These are phyloP conservation scores for Zasmidium cellare DNA, from an alignment of 2,329 filamentous ascomycete species.

Conservation along the genomic window DNA sequence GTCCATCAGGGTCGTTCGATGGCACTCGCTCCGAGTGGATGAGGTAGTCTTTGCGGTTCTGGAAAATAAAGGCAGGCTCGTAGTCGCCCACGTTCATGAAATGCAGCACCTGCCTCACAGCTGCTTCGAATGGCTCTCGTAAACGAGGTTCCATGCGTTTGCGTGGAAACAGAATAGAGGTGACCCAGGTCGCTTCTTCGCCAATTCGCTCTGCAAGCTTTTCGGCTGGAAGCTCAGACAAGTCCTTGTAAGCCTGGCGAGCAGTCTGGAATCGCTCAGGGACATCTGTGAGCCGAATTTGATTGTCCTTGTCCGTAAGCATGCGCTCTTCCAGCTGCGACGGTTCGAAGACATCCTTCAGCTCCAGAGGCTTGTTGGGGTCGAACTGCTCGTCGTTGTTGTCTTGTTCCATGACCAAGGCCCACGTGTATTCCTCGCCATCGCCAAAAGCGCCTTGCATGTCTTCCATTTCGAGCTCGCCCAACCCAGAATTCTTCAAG, in stretches of 20 bases:
- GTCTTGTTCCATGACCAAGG: constrained; percentile 82
- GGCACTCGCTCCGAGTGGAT: constrained; percentile 80
- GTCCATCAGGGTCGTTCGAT: constrained; percentile 67
- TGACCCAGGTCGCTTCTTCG: constrained; percentile 91
- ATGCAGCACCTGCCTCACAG: constrained; percentile 87
- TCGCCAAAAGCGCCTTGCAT: constrained; percentile 96
- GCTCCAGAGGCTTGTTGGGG: constrained; percentile 80
- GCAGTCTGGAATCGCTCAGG: constrained; percentile 94
- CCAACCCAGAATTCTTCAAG: constrained; percentile 64
- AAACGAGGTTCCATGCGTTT: constrained; percentile 71
- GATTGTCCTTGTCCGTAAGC: constrained; percentile 91
- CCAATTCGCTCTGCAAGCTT: constrained; percentile 63
- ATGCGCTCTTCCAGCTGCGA: constrained; percentile 92
- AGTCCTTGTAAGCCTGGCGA: constrained; percentile 79
- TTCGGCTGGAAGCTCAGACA: constrained; percentile 73
- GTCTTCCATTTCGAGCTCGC: constrained; percentile 90
- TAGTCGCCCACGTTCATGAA: constrained; percentile 94
- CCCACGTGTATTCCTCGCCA: constrained; percentile 94
- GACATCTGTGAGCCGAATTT: constrained; percentile 83
- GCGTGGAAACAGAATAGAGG: constrained; percentile 83
- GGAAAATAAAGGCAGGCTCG: constrained; percentile 96
- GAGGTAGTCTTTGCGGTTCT: constrained; percentile 96
- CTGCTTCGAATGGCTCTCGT: constrained; percentile 78
- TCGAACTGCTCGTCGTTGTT: constrained; percentile 74
- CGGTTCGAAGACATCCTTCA: constrained; percentile 98